phyloP scores from a whole-genome alignment of 306 rosid species.

The Cyamopsis tetragonoloba region DNA sequence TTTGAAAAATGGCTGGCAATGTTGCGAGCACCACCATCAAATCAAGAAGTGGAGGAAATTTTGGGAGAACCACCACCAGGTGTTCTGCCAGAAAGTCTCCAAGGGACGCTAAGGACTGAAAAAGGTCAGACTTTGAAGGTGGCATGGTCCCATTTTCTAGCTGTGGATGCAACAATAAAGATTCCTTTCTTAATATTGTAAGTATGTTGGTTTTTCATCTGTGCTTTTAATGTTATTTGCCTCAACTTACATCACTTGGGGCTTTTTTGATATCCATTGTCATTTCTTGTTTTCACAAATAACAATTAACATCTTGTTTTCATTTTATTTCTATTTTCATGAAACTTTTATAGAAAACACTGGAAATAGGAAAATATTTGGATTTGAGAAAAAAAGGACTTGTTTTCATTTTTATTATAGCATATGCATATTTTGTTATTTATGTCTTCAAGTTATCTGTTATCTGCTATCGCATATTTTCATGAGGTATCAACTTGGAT shows the following conservation, averaged over 20 bases:
- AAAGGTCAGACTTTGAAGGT: constrained; percentile 39
- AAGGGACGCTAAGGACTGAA: constrained; percentile 36
- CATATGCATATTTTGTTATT: neutral
- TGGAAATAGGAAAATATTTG: too few species aligned
- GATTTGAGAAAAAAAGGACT: neutral
- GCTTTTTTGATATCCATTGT: too few species aligned
- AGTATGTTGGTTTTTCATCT: constrained; percentile 33
- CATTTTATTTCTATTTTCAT: too few species aligned
- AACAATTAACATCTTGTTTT: too few species aligned
- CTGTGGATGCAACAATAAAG: constrained; percentile 63
- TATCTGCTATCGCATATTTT: neutral
- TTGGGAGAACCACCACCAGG: constrained; percentile 47
- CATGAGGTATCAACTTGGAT: neutral
- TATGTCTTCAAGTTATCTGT: neutral
- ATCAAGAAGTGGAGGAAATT: constrained; percentile 44
- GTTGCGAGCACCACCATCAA: constrained; percentile 54
- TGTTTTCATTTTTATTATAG: constrained; percentile 4
- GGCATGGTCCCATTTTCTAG: constrained; percentile 47
- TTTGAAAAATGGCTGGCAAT: constrained; percentile 71
- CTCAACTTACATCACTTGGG: neutral
- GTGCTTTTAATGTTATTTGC: neutral
- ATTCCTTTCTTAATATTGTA: constrained; percentile 79
- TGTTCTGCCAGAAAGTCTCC: constrained; percentile 36
- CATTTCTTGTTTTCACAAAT: too few species aligned
- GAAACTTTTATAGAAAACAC: too few species aligned